Conservation (phyloP, 2,329 filamentous ascomycete species). For the Lasiodiplodia hormozganensis region DNA sequence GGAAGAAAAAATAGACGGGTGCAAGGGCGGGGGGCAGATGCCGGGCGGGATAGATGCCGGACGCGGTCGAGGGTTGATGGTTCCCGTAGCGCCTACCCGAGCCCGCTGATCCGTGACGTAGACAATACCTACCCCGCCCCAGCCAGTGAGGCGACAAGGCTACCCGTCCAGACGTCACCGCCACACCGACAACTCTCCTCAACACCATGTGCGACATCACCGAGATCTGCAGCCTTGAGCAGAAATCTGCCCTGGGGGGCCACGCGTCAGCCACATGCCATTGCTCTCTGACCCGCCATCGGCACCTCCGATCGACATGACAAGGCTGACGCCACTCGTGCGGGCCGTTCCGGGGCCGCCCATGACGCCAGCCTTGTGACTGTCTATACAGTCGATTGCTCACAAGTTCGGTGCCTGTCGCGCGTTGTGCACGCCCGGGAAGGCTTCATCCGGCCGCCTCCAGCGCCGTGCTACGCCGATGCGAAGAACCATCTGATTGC, state of each 20-base stretch:
- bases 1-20: neutral
- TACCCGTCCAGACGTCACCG: neutral
- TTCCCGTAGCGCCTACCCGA: too few relatives aligned
- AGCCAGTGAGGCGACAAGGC: neutral
- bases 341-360: neutral
- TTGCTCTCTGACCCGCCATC: neutral
- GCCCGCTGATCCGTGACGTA: too few relatives aligned
- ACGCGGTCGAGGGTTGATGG: too few relatives aligned
- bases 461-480: too few relatives aligned
- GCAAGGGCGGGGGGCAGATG: neutral
- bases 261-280: neutral
- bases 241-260: neutral
- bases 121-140: neutral
- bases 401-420: too few relatives aligned
- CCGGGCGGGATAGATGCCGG: neutral
- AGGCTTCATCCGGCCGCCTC: too few relatives aligned
- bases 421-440: too few relatives aligned
- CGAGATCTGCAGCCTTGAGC: neutral
- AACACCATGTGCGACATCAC: neutral
- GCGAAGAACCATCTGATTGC: too few relatives aligned
- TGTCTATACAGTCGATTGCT: neutral
- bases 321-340: neutral
- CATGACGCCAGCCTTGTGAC: neutral
- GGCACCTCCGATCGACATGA: neutral
- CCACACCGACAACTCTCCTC: too few relatives aligned